Base-by-base conservation (phyloP, 1,284 basidiomycete species). In the Leccinum variabile region DNA sequence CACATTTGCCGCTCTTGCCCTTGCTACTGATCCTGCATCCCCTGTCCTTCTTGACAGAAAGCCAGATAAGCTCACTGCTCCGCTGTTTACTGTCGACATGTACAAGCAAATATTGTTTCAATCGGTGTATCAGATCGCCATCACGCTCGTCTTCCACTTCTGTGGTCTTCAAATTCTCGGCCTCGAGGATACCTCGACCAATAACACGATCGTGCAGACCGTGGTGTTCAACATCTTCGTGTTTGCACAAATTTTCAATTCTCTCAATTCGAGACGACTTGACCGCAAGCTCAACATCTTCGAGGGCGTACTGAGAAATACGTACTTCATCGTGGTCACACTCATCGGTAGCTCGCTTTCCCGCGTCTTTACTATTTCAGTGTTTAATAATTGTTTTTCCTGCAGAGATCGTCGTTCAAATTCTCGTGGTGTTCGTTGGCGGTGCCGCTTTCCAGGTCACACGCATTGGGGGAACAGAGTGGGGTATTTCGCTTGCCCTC, bases 211-310 rank as follows among this genome's bases (percentile, higher is more conserved):
- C 60, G 82, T 97, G 11, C 87, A 89, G 69, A 95, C 96, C 0
- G 81, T 98, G 13, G 92, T 98, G 49, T 99, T 99, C 87, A 99
- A 98, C 74, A 83, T 89, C 16, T 99, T 98, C 72, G 97, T 99
- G 54, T 98, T 98, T 77, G 94, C 93, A 57, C 95, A 97, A 75
- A 94, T 98, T 69, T 94, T 88, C 80, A 98, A 98, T 80, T 95
- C 94, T 65, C 77, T 98, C 77, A 98, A 98, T 73, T 94, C 90
- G 68, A 84, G 97, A 61, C 84, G 94, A 52, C 81, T 99, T 58
- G 95, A 97, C 70, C 86, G 86, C 63, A 85, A 87, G 63, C 82
- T 95, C 67, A 99, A 99, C 77, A 86, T 98, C 64, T 94, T 98
- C 70, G 87, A 91, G 69, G 94, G 93, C 58, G 84, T 98, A 53